Percentiles rank a stretch among this genome's conserved stretches.
Conservation (phyloP, 306 rosid genomes). For the Citrullus mucosospermus region DNA sequence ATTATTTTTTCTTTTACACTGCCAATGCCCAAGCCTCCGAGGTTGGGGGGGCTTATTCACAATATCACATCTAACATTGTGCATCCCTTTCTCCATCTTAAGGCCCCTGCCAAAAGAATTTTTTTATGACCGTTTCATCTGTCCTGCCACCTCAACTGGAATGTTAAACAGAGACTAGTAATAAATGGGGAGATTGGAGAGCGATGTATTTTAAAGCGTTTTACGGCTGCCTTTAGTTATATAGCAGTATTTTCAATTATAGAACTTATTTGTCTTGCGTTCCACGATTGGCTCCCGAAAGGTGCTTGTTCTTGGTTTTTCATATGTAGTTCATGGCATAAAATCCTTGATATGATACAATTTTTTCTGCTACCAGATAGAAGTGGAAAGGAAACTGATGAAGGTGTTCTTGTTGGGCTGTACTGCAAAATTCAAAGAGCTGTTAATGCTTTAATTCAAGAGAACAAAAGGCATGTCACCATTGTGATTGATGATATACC, state of each 20-base stretch:
- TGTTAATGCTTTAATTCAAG: slow-evolving; percentile 30
- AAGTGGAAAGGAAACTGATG: slow-evolving; percentile 22
- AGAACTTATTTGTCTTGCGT: not conserved
- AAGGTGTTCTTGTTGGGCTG: slow-evolving; percentile 41
- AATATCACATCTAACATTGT: not conserved
- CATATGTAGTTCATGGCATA: not conserved
- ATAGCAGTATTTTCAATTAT: not conserved
- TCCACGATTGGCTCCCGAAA: not conserved
- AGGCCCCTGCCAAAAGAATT: not conserved
- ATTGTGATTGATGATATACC: slow-evolving; percentile 70
- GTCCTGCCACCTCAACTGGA: not conserved
- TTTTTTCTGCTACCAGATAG: slow-evolving; percentile 25
- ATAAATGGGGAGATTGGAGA: not conserved
- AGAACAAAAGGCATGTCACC: slow-evolving; percentile 33
- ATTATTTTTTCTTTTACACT: not conserved
- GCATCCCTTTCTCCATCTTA: not conserved
- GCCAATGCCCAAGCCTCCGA: not conserved
- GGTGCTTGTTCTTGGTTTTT: not conserved
- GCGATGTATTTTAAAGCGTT: not conserved
- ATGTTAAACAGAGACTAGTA: not conserved
- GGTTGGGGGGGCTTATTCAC: not conserved
- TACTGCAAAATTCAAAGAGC: slow-evolving; percentile 53
- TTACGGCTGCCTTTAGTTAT: not conserved
- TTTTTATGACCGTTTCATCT: not conserved
- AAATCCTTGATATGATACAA: not conserved